Evolutionary conservation across 345 rosid genomes (phyloP).

Genomic region (Tarenaya hassleriana): DNA sequence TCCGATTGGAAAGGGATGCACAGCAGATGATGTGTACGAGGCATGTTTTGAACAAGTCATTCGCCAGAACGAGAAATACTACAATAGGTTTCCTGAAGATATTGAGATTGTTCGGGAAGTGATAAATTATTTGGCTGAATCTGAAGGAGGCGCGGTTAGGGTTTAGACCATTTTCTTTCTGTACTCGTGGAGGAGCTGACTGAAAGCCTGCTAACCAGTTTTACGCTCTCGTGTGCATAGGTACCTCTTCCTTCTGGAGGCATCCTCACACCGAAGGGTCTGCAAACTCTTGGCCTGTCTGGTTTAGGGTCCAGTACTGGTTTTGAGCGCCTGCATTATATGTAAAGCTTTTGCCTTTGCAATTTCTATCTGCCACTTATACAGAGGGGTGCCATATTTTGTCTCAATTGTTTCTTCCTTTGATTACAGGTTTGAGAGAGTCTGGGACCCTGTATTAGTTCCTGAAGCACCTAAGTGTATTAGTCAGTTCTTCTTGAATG

Average conservation of each 20-base stretch:
- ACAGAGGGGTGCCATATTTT: not conserved
- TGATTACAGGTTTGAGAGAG: constrained; percentile 68
- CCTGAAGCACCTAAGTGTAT: constrained; percentile 59
- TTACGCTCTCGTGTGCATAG: constrained; percentile 31
- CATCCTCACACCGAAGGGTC: constrained; percentile 63
- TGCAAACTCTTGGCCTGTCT: constrained; percentile 77
- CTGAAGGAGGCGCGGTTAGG: constrained; percentile 83
- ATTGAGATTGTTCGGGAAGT: constrained; percentile 57
- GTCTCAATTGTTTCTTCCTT: constrained; percentile 3
- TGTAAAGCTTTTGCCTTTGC: constrained; percentile 42
- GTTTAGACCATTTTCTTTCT: constrained; percentile 11
- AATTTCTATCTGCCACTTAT: not conserved
- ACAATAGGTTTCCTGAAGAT: constrained; percentile 84
- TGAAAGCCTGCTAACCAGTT: constrained; percentile 1
- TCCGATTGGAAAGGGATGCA: constrained; percentile 58
- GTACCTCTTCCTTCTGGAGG: constrained; percentile 92
- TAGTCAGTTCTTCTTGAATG: constrained; percentile 64
- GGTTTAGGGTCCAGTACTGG: constrained; percentile 83
- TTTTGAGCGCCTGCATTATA: constrained; percentile 84
- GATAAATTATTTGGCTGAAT: constrained; percentile 56
- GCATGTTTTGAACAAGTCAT: constrained; percentile 48
- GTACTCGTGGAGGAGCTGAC: not conserved
- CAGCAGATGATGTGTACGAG: constrained; percentile 64
- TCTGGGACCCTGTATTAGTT: constrained; percentile 84
- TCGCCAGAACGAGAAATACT: constrained; percentile 81